These are phyloP conservation scores for Lomentospora prolificans DNA, from an alignment of 2,329 filamentous ascomycete species.

Conservation along the genomic window DNA sequence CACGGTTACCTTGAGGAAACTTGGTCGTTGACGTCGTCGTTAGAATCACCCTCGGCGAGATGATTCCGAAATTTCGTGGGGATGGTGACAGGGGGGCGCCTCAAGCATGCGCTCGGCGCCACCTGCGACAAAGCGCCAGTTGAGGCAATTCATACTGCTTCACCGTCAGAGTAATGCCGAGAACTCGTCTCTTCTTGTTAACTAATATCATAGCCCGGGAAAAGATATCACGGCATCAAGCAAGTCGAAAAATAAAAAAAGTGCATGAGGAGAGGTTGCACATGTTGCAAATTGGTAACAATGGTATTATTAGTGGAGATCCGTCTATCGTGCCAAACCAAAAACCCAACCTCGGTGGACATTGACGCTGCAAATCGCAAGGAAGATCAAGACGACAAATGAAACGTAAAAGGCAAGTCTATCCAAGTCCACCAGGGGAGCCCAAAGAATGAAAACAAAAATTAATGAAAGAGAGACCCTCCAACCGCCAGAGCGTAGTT, in stretches of 20 bases:
- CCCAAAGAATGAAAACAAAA: background rate
- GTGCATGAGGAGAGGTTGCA: too few relatives aligned
- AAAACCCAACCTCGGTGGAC: too few relatives aligned
- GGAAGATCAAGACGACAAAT: background rate
- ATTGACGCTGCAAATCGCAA: background rate
- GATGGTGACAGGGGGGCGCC: background rate
- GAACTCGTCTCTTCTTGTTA: background rate
- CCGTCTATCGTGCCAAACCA: background rate
- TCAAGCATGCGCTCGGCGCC: too few relatives aligned
- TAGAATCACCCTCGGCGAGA: background rate
- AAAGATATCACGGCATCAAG: too few relatives aligned
- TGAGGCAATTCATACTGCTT: background rate
- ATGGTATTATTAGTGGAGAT: background rate
- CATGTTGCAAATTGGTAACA: background rate
- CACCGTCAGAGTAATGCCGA: background rate
- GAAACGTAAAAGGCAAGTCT: background rate
- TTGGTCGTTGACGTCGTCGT: background rate
- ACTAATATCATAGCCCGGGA: too few relatives aligned
- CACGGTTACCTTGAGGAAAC: too few relatives aligned
- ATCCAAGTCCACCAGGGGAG: background rate
- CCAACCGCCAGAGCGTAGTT: background rate
- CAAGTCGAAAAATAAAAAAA: too few relatives aligned
- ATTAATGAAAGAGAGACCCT: background rate
- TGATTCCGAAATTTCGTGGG: background rate
- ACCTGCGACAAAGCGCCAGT: background rate